Evolutionary conservation across 2,329 filamentous ascomycete genomes (phyloP), one percentile per base, ranked within the genome.

Genomic region (Albifimbria verrucaria): DNA sequence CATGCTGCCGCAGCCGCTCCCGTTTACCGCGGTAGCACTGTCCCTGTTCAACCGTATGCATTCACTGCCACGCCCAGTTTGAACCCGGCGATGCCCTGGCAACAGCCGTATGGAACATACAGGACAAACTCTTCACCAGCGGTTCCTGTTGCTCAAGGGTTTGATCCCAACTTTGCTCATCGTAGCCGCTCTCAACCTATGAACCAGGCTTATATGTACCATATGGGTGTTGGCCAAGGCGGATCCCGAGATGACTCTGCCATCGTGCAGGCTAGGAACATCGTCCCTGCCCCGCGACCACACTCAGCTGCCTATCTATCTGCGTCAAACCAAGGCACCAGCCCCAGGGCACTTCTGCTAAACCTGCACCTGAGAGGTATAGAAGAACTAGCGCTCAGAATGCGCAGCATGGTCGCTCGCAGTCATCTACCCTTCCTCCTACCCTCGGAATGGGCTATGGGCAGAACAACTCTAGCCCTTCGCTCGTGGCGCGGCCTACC

Each of bases 21-120:
- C 42, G 76, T 71, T 51, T 88, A 83, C 67, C 83, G 79, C 63
- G 77, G 77, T 56, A 79, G 74, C 58, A 73, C 78, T 28, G 76
- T 76, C 22, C 83, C 87, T 15, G 83, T 90, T 56, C 87, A 90
- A 65, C 88, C 88, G 9, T 92, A 92, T 71, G 87, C 88, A 42
- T 92, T 92, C 66, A 88, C 83, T 3, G 80, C 77, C 61, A 87
- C 87, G n/a, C 86, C 88, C 22, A 85, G 78, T 57, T 71, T 90
- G 60, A 79, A 81, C 55, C 81, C 77, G 55, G 71, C 70, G 44
- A 72, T 75, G 57, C 73, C 79, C 58, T 80, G 83, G 73, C 77
- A 81, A 56, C 76, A 77, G 42, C 62, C 63, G 41, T 70, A 73
- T 41, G 70, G 71, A n/a, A 61, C 72, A 59, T 72, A 79, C 67